A percentile compares a stretch with the other conserved stretches of the same genome.
Conservation (phyloP, 2,329 filamentous ascomycete species). For the Fusarium circinatum region DNA sequence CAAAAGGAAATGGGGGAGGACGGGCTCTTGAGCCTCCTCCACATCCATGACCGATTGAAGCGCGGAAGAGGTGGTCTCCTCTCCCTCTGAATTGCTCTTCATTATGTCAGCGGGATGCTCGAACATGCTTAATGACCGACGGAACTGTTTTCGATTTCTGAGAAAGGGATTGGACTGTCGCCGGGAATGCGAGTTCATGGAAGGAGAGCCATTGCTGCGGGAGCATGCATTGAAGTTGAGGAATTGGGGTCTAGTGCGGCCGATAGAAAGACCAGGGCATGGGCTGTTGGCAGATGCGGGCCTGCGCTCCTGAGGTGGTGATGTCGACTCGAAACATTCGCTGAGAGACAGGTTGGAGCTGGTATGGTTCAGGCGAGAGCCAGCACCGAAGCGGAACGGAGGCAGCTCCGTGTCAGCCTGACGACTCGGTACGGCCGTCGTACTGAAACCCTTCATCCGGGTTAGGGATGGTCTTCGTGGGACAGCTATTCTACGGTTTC, state of each 20-base stretch:
- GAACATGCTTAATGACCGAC: constrained; percentile 97
- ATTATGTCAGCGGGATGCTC: constrained; percentile 90
- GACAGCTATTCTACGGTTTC: constrained; percentile 73
- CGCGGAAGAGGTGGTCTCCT: constrained; percentile 53
- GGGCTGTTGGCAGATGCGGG: constrained; percentile 70
- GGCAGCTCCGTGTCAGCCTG: constrained; percentile 73
- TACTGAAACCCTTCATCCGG: constrained; percentile 79
- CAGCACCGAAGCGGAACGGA: constrained; percentile 77
- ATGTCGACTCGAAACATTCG: constrained; percentile 80
- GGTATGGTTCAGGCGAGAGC: constrained; percentile 42
- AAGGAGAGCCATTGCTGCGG: constrained; percentile 78
- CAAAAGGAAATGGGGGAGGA: constrained; percentile 84
- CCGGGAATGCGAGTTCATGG: constrained; percentile 72
- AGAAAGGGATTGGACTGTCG: constrained; percentile 77
- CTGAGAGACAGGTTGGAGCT: constrained; percentile 69
- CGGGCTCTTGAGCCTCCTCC: constrained; percentile 77
- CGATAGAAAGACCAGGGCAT: constrained; percentile 63
- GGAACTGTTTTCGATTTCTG: constrained; percentile 86
- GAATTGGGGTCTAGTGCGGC: constrained; percentile 74
- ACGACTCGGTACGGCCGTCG: constrained; percentile 70
- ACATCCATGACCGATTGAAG: constrained; percentile 85
- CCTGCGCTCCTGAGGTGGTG: constrained; percentile 77
- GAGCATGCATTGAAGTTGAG: constrained; percentile 64
- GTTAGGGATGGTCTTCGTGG: constrained; percentile 79
- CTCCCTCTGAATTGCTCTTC: constrained; percentile 75